Conservation (phyloP, 1,139 yeast genomes). For the Scheffersomyces parashehatae region DNA sequence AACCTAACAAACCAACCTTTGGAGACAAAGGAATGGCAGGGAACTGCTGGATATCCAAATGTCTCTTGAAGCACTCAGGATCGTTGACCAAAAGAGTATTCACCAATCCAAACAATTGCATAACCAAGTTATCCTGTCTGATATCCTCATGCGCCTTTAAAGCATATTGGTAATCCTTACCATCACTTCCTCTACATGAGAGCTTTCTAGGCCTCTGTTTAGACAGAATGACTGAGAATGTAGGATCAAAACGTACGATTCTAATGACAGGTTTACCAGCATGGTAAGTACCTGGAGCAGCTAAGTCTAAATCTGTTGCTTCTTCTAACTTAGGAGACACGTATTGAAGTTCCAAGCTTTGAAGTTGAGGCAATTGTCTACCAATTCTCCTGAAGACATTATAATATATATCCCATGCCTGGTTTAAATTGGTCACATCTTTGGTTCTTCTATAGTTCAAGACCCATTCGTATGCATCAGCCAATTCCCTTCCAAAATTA, state of each 20-base stretch:
- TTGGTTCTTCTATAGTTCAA: constrained; percentile 79
- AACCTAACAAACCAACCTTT: constrained; percentile 91
- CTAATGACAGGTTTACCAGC: constrained; percentile 81
- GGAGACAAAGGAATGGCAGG: constrained; percentile 96
- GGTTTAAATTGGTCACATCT: constrained; percentile 86
- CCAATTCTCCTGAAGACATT: constrained; percentile 90
- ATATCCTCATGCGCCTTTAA: constrained; percentile 98
- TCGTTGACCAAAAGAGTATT: constrained; percentile 87
- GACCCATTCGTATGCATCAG: constrained; percentile 94
- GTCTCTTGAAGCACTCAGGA: constrained; percentile 95
- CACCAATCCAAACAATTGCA: constrained; percentile 96
- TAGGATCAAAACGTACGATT: constrained; percentile 77
- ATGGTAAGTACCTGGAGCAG: constrained; percentile 90
- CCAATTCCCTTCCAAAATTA: constrained; percentile 89
- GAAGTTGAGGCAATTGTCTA: constrained; percentile 84
- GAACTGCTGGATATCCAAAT: constrained; percentile 86
- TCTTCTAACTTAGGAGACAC: constrained; percentile 88
- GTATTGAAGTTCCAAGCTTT: constrained; percentile 84
- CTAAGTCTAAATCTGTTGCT: constrained; percentile 79
- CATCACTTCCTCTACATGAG: constrained; percentile 83
- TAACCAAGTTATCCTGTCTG: constrained; percentile 94
- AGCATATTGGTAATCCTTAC: constrained; percentile 77
- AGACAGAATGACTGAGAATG: constrained; percentile 85
- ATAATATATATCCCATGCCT: constrained; percentile 97
- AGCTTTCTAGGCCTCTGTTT: constrained; percentile 93